Base-by-base conservation (phyloP, 495 filamentous ascomycete genomes). In the Penicillium robsamsonii region DNA sequence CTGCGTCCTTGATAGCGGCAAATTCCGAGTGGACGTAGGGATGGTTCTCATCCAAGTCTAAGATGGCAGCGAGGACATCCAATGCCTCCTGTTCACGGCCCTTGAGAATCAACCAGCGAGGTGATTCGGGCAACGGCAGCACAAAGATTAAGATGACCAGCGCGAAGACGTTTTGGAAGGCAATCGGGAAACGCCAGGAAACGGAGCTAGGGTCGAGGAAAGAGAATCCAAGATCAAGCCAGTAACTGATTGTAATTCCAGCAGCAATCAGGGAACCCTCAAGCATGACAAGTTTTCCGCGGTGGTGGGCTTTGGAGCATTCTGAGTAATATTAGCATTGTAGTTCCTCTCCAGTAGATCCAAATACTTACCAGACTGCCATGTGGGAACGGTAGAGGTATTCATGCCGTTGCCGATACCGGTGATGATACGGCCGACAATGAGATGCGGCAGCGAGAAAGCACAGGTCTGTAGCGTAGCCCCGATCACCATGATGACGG, bases 1-100 rank as follows among this genome's bases (percentile, higher is more conserved):
- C 87, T 0, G 87, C 85, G 55, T 89, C 85, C 67, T 90, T 90
- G 70, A 92, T 89, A 13, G 84, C 84, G 12, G 79, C 61, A 55
- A 90, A 85, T 55, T 91, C 87, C 27, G 78, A 78, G 45, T 82
- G 73, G 22, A 89, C 72, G 29, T 85, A 75, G 8, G 58, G 58
- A 27, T 74, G 68, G 24, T 53, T 58, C 17, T 68, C 65, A 6
- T 60, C 58, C 11, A 65, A 57, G 27, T 60, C 61, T 12, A 67
- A 43, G 5, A 80, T 69, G 0, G 66, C 58, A 6, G 51, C 38
- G 7, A 78, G 61, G 11, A 80, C 74, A 7, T 59, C 61, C 15
- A 75, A 60, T 11, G 75, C 70, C 27, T 75, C 65, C 15, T 70
- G 63, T 20, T 65, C 57, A n/a, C 64, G 65, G 41, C 63, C 67